Evolutionary conservation across 305 asterid genomes (phyloP), one percentile per base, ranked within the genome.

Genomic region (Plantago lanceolata): DNA sequence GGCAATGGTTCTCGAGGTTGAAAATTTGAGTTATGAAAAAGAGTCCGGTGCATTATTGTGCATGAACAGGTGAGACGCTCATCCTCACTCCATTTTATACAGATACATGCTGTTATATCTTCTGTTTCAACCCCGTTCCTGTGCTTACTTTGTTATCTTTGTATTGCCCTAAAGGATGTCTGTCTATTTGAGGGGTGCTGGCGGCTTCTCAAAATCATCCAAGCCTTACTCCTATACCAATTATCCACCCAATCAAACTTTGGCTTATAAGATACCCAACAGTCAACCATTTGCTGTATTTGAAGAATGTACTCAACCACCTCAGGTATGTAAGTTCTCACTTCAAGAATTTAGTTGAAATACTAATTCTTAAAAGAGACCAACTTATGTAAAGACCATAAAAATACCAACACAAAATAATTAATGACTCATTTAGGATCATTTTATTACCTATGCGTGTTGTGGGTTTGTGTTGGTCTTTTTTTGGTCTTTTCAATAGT

Each of bases 151-250:
- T 76, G 63, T 69, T 68, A 61, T 59, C 40, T 47, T 68, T 26
- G 21, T 69, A 52, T 79, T 75, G 56, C 72, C 48, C 64, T 69
- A 64, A 66, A 91, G 96, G 69, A 48, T 68, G 78, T 9, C 90
- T 65, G 43, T 81, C 21, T 92, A 66, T 75, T 71, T 89, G 78
- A 85, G 96, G 76, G 97, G 97, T 57, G 94, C 95, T 67, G 98
- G 97, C 64, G 98, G 98, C 63, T 92, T 92, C 81, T 92, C 98
- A 31, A 85, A 89, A 65, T 81, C 97, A 68, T 80, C 98, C 71
- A 77, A 84, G 65, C 90, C 88, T 57, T 92, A 76, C 72, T 85
- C 97, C 6, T 82, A 82, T 66, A 73, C 91, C 64, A 82, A 73
- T 47, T 76, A 84, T 71, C 81, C 79, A 13, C 44, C 79, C 60